Base-by-base conservation (phyloP, 2,329 filamentous ascomycete species). In the Epichloe gansuensis region DNA sequence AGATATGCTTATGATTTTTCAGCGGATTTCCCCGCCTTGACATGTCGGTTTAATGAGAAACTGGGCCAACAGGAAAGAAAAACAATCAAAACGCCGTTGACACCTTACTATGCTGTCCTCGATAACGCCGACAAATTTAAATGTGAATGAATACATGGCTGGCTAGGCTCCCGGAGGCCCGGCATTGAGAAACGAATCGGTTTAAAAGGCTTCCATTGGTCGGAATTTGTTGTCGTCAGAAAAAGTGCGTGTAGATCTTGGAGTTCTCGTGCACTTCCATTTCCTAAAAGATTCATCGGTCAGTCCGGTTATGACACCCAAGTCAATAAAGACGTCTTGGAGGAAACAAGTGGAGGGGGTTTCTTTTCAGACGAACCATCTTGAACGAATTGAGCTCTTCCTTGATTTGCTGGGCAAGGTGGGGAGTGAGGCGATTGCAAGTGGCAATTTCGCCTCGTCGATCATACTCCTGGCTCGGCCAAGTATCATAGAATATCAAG, bases 241-340 rank as follows among this genome's bases (percentile, higher is more conserved):
- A 97, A 80, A 98, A 98, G 79, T 98, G 93, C 62, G 93, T 98
- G 77, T 98, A 96, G 65, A 96, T 91, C 75, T 97, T 98, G 60
- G 93, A 97, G 68, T 86, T 88, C 72, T 97, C 93, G 69, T 98
- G 93, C 63, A 98, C 93, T 76, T 97, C 93, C 93, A 98, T 98
- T 75, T 98, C 93, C 93, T 97, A 57, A 41, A 35, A 3, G 15
- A 34, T 46, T 15, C 15, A 35, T 17, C 13, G 51, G 13, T 15
- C 11, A 9, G 37, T n/a, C 23, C 37, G 28, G 31, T 17, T 21
- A 3, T 44, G 11, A 31, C 31, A 13, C 21, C 25, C 5, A 28
- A 41, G 17, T 35, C 13, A 25, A 35, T 23, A 7, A 39, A 3
- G 15, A n/a, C 11, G 31, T 52, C 6, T 13, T 15, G 4, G 31